phyloP scores from a whole-genome alignment of 768 basidiomycete species.

The Multifurca ochricompacta region DNA sequence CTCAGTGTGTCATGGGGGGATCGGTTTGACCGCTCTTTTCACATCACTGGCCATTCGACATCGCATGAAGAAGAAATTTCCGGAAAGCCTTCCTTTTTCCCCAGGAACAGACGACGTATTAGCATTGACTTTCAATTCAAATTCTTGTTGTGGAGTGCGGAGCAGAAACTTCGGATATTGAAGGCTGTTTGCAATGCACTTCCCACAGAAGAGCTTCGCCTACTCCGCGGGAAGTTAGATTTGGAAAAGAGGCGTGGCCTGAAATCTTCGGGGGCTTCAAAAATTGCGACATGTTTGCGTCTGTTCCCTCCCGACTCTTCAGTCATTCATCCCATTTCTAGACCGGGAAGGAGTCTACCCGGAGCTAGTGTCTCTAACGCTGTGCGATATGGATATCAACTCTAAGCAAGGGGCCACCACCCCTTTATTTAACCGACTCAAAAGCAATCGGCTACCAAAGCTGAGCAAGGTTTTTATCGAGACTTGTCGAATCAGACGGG shows the following conservation, averaged over 20 bases:
- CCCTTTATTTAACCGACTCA: background rate
- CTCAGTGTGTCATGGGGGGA: conserved; percentile 11
- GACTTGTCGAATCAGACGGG: background rate
- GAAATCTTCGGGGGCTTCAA: conserved; percentile 4
- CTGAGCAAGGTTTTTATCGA: conserved; percentile 6
- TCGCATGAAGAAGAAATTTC: background rate
- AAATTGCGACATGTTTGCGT: conserved; percentile 9
- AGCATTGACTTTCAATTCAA: conserved; percentile 4
- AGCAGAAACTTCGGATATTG: conserved; percentile 14
- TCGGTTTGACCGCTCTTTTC: conserved; percentile 6
- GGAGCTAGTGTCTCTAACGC: conserved; percentile 7
- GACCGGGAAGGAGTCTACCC: conserved; percentile 2
- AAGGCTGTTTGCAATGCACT: conserved; percentile 7
- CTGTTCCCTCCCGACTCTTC: conserved; percentile 3
- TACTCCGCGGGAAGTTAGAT: conserved; percentile 6
- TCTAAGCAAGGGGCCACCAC: background rate
- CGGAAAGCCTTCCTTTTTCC: background rate
- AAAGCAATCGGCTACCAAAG: background rate
- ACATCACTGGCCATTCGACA: conserved; percentile 4
- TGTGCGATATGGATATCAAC: background rate
- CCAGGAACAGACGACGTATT: background rate
- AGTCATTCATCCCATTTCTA: conserved; percentile 4
- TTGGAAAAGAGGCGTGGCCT: conserved; percentile 5
- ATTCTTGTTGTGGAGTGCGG: conserved; percentile 12
- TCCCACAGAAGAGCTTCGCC: conserved; percentile 2